phyloP scores from a whole-genome alignment of 2,329 filamentous ascomycete species.

The Colletotrichum incanum region DNA sequence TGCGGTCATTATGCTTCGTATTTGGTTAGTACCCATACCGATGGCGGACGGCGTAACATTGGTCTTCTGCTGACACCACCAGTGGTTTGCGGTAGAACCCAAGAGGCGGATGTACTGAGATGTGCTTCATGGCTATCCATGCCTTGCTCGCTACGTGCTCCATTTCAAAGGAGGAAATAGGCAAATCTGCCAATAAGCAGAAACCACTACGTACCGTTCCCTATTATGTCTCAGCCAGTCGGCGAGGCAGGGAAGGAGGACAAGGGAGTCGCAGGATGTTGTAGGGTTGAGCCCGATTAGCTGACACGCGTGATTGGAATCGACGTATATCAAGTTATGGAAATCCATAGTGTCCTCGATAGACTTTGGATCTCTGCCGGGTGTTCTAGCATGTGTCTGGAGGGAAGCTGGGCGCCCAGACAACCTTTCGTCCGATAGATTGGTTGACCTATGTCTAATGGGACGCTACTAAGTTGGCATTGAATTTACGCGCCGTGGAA shows the following conservation, averaged over 20 bases:
- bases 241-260: conserved; percentile 1
- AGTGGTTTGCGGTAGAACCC: neutral
- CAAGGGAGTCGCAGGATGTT: neutral
- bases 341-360: neutral
- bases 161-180: too few relatives aligned
- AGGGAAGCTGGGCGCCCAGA: conserved; percentile 23
- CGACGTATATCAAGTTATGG: neutral
- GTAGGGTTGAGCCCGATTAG: neutral
- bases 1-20: neutral
- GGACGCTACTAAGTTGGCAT: neutral
- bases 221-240: neutral
- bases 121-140: neutral
- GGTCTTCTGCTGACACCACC: neutral
- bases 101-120: neutral
- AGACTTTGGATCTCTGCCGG: neutral
- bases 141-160: neutral
- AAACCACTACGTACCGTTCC: neutral
- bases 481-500: too few relatives aligned
- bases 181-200: too few relatives aligned
- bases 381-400: neutral
- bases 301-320: neutral
- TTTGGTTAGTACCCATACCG: neutral
- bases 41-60: neutral
- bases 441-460: neutral
- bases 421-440: conserved; percentile 33